Percentiles rank a stretch among this genome's conserved stretches.
These are phyloP conservation scores for Chrysochromulina tobinii DNA, from an alignment of 78 protist genomes.

Conservation along the genomic window DNA sequence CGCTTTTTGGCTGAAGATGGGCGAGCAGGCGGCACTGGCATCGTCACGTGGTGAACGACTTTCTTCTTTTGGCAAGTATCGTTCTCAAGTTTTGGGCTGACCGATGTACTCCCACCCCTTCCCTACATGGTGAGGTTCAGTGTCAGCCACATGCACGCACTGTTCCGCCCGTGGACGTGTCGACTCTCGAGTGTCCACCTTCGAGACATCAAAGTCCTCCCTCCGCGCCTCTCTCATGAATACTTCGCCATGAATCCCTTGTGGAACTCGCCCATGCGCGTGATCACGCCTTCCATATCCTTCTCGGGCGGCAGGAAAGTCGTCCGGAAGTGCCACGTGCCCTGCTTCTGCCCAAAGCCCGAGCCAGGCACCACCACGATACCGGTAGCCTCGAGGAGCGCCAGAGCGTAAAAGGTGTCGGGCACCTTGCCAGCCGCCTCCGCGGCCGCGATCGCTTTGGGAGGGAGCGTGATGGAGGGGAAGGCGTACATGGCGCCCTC, in stretches of 20 bases:
- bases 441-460: slow-evolving; percentile 84
- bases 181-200: too few relatives aligned
- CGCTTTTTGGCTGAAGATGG: too few relatives aligned
- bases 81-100: too few relatives aligned
- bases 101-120: too few relatives aligned
- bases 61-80: too few relatives aligned
- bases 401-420: slow-evolving; percentile 89
- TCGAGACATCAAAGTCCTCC: too few relatives aligned
- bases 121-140: too few relatives aligned
- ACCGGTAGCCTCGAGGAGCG: slow-evolving; percentile 91
- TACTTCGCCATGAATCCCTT: slow-evolving; percentile 25
- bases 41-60: too few relatives aligned
- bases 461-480: slow-evolving; percentile 93
- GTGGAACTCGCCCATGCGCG: slow-evolving; percentile 39
- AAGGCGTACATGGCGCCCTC: slow-evolving; percentile 97
- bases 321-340: slow-evolving; percentile 97
- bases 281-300: slow-evolving; percentile 78
- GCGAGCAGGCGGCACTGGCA: too few relatives aligned
- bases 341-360: slow-evolving; percentile 94
- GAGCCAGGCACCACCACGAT: slow-evolving; percentile 94
- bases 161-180: too few relatives aligned
- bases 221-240: background rate
- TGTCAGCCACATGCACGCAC: too few relatives aligned
- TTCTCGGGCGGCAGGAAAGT: slow-evolving; percentile 98
- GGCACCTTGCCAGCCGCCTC: slow-evolving; percentile 63